phyloP scores from a whole-genome alignment of 2,329 filamentous ascomycete species.

The Fusarium virguliforme region DNA sequence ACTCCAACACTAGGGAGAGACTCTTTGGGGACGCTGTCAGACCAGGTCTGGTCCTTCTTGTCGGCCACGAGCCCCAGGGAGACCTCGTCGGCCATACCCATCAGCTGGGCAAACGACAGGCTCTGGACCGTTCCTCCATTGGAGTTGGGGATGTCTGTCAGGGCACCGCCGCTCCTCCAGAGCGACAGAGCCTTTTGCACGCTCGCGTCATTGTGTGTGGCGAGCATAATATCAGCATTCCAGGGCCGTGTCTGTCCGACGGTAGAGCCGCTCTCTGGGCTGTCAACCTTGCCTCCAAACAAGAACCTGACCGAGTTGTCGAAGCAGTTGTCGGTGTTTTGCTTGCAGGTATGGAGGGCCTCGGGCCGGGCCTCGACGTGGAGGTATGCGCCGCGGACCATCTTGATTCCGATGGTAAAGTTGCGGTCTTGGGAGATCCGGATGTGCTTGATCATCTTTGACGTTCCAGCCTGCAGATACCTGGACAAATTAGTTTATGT shows the following conservation, averaged over 20 bases:
- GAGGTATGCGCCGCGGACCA: slow-evolving; percentile 22
- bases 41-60: slow-evolving; percentile 13
- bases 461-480: slow-evolving; percentile 21
- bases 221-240: slow-evolving; percentile 27
- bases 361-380: slow-evolving; percentile 14
- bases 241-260: slow-evolving; percentile 6
- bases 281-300: slow-evolving; percentile 10
- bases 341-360: slow-evolving; percentile 14
- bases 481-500: neutral
- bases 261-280: neutral
- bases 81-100: slow-evolving; percentile 31
- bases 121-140: slow-evolving; percentile 24
- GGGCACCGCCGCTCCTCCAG: slow-evolving; percentile 10
- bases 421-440: slow-evolving; percentile 9
- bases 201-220: slow-evolving; percentile 22
- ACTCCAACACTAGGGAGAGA: slow-evolving; percentile 20
- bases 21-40: neutral
- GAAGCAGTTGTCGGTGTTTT: slow-evolving; percentile 22
- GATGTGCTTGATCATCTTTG: slow-evolving; percentile 26
- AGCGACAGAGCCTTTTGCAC: slow-evolving; percentile 17
- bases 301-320: slow-evolving; percentile 23
- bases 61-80: slow-evolving; percentile 22
- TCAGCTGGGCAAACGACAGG: slow-evolving; percentile 23
- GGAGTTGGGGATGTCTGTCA: neutral
- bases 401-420: slow-evolving; percentile 23